phyloP scores from a whole-genome alignment of 805 yeast species.

The Kazachstania psychrophila region DNA sequence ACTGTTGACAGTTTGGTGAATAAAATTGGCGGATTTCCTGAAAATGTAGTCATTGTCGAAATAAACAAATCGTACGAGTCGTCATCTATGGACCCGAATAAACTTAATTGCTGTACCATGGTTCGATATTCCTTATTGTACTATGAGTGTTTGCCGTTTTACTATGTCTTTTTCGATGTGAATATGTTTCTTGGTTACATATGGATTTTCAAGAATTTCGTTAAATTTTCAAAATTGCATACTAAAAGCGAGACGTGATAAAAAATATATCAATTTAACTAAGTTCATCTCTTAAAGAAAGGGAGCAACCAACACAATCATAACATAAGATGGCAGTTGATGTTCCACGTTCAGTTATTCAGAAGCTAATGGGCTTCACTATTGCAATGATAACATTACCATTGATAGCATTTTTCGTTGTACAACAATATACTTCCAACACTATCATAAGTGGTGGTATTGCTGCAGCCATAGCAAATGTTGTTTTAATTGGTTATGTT shows the following conservation, averaged over 20 bases:
- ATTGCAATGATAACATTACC: slow-evolving; percentile 69
- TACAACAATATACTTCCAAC: slow-evolving; percentile 38
- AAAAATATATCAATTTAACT: too few species aligned
- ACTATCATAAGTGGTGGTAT: slow-evolving; percentile 67
- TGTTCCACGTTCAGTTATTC: slow-evolving; percentile 44
- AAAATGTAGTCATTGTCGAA: slow-evolving; percentile 22
- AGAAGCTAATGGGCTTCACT: slow-evolving; percentile 64
- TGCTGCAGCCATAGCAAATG: slow-evolving; percentile 70
- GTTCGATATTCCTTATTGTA: background rate
- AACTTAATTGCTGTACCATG: slow-evolving; percentile 29
- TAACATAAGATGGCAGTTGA: slow-evolving; percentile 31
- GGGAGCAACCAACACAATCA: too few species aligned
- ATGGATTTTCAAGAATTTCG: too few species aligned
- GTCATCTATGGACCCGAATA: slow-evolving; percentile 24
- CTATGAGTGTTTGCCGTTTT: background rate
- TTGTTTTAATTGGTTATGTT: slow-evolving; percentile 64
- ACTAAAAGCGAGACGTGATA: too few species aligned
- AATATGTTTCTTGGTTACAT: too few species aligned
- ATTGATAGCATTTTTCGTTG: slow-evolving; percentile 48
- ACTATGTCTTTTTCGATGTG: too few species aligned
- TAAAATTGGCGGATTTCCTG: slow-evolving; percentile 25
- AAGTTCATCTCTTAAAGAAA: too few species aligned
- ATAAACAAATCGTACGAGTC: slow-evolving; percentile 22
- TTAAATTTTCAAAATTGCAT: too few species aligned
- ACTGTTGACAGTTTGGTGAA: slow-evolving; percentile 20